A percentile compares a stretch with the other conserved stretches of the same genome.
Conservation (phyloP, 139 green algal species). For the Coelastrella sp. region DNA sequence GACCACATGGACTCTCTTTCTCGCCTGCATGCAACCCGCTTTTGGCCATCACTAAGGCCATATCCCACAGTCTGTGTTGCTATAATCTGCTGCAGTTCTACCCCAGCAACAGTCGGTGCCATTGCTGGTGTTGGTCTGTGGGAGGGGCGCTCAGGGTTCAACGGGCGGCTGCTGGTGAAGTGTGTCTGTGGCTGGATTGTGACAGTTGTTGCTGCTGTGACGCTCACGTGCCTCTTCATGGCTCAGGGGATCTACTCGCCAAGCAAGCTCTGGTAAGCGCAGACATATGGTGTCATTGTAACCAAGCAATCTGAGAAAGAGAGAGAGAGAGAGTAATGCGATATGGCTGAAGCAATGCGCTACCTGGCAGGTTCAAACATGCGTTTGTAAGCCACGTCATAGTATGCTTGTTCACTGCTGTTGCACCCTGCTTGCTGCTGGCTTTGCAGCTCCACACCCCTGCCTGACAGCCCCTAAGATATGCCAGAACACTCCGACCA, state of each 20-base stretch:
- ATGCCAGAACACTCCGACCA: not conserved
- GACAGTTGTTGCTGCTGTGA: conserved; percentile 62
- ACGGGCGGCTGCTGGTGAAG: conserved; percentile 57
- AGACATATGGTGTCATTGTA: too few species aligned
- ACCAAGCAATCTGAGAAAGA: too few species aligned
- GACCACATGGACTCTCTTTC: too few species aligned
- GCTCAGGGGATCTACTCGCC: conserved; percentile 52
- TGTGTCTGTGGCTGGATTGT: conserved; percentile 67
- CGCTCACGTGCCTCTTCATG: conserved; percentile 41
- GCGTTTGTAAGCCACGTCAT: too few species aligned
- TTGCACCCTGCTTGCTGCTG: not conserved
- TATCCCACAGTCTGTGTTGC: too few species aligned
- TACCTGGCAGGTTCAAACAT: too few species aligned
- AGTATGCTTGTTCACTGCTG: too few species aligned
- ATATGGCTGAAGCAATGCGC: too few species aligned
- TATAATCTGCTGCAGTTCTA: conserved; percentile 53
- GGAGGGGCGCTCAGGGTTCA: conserved; percentile 56
- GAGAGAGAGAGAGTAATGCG: too few species aligned
- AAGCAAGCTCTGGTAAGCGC: conserved; percentile 8
- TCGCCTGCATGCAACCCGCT: too few species aligned
- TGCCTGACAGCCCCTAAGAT: not conserved
- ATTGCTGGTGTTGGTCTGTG: conserved; percentile 69
- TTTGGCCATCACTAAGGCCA: too few species aligned
- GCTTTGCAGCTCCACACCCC: not conserved
- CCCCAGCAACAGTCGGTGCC: conserved; percentile 72